Percentiles rank a stretch among this genome's conserved stretches.
Evolutionary conservation across 2,329 filamentous ascomycete species (phyloP).

Genomic region (Neodidymelliopsis sp.): DNA sequence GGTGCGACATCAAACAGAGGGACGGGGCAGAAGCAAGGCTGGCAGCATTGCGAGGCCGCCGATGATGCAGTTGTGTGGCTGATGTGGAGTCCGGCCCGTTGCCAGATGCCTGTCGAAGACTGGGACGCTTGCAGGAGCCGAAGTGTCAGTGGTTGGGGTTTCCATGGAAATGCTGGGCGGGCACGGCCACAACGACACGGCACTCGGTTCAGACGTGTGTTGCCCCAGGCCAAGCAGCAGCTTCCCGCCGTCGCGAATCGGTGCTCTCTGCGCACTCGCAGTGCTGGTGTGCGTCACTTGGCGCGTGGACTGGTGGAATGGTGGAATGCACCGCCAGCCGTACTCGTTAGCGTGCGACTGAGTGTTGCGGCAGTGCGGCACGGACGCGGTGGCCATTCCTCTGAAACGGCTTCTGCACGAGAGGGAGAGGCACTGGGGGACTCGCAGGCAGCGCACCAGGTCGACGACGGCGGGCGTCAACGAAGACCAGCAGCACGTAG

Average conservation of each 20-base stretch:
- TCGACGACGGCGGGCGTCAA: neutral
- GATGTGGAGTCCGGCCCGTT: constrained; percentile 37
- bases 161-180: constrained; percentile 30
- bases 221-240: constrained; percentile 22
- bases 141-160: constrained; percentile 34
- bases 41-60: constrained; percentile 20
- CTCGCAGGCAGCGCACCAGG: constrained; percentile 1
- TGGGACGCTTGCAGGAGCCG: constrained; percentile 15
- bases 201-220: constrained; percentile 12
- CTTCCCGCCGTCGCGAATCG: constrained; percentile 23
- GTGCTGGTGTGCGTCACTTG: constrained; percentile 20
- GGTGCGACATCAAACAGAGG: constrained; percentile 16
- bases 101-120: constrained; percentile 21
- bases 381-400: constrained; percentile 17
- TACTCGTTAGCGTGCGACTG: constrained; percentile 16
- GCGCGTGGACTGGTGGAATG: constrained; percentile 24
- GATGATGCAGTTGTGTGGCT: constrained; percentile 25
- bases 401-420: constrained; percentile 17
- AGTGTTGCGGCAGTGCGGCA: constrained; percentile 23
- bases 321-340: constrained; percentile 31
- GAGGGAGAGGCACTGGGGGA: constrained; percentile 14
- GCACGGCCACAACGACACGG: constrained; percentile 30
- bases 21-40: constrained; percentile 24
- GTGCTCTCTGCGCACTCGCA: constrained; percentile 16
- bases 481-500: constrained; percentile 12